phyloP scores from a whole-genome alignment of 2,329 filamentous ascomycete genomes.

The Fusarium setosum region DNA sequence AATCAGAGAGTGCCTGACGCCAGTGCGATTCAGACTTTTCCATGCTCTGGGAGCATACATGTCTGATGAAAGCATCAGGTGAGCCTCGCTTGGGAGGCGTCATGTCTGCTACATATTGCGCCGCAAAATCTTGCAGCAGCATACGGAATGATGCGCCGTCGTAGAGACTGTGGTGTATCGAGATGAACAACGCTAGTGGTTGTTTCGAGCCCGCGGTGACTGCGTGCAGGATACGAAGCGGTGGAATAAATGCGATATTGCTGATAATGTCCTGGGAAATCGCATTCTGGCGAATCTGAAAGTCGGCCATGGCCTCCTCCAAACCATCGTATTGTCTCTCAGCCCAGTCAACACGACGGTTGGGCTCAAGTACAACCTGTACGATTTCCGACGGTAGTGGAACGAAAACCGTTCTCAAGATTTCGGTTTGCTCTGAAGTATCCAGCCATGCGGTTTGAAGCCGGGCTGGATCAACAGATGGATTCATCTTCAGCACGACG shows the following conservation, averaged over 20 bases:
- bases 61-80: background rate
- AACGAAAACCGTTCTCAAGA: conserved; percentile 1
- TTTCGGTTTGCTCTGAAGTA: background rate
- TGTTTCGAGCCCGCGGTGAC: background rate
- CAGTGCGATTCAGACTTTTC: background rate
- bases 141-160: background rate
- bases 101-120: background rate
- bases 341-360: background rate
- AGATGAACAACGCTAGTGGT: background rate
- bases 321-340: background rate
- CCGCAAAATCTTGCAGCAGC: background rate
- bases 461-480: background rate
- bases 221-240: background rate
- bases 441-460: background rate
- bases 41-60: conserved; percentile 1
- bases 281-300: background rate
- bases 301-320: background rate
- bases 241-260: background rate
- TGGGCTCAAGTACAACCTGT: background rate
- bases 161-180: background rate
- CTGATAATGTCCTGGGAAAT: background rate
- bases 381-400: conserved; percentile 1
- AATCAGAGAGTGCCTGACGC: background rate
- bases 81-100: background rate
- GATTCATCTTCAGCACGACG: background rate